Percentiles rank a stretch among this genome's conserved stretches.
Evolutionary conservation across 2,329 filamentous ascomycete species (phyloP).

Genomic region (Decorospora gaudefroyi): DNA sequence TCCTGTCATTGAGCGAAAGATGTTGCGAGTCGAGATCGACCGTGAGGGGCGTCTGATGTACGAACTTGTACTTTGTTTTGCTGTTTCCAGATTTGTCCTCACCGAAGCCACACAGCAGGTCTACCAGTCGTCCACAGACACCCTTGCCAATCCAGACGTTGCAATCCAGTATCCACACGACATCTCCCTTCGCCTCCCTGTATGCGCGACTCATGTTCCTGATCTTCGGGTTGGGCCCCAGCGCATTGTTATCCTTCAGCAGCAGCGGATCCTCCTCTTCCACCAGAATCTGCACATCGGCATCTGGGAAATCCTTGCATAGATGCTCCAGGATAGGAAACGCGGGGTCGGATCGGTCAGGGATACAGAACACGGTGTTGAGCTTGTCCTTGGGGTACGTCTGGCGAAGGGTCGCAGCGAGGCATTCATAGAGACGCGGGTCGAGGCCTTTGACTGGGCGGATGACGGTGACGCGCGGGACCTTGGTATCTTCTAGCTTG

Average conservation of each 20-base stretch:
- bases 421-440: slow-evolving; percentile 86
- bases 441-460: slow-evolving; percentile 93
- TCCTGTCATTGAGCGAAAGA: slow-evolving; percentile 37
- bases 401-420: slow-evolving; percentile 82
- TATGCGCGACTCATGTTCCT: slow-evolving; percentile 94
- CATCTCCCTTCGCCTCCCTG: slow-evolving; percentile 78
- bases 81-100: slow-evolving; percentile 24
- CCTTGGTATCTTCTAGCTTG: slow-evolving; percentile 48
- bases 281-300: slow-evolving; percentile 73
- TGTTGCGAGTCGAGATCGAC: slow-evolving; percentile 64
- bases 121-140: slow-evolving; percentile 85
- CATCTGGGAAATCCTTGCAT: slow-evolving; percentile 70
- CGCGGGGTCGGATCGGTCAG: slow-evolving; percentile 74
- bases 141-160: slow-evolving; percentile 89
- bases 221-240: slow-evolving; percentile 98
- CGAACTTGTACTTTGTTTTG: slow-evolving; percentile 73
- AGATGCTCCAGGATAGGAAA: slow-evolving; percentile 73
- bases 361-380: slow-evolving; percentile 81
- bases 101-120: slow-evolving; percentile 76
- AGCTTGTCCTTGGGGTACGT: slow-evolving; percentile 76
- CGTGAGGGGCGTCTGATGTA: slow-evolving; percentile 88
- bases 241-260: slow-evolving; percentile 59
- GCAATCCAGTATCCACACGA: slow-evolving; percentile 94
- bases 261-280: slow-evolving; percentile 78
- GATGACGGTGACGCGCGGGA: slow-evolving; percentile 87